Conservation (phyloP, 106 monocot species). For the Dendrobium officinale region DNA sequence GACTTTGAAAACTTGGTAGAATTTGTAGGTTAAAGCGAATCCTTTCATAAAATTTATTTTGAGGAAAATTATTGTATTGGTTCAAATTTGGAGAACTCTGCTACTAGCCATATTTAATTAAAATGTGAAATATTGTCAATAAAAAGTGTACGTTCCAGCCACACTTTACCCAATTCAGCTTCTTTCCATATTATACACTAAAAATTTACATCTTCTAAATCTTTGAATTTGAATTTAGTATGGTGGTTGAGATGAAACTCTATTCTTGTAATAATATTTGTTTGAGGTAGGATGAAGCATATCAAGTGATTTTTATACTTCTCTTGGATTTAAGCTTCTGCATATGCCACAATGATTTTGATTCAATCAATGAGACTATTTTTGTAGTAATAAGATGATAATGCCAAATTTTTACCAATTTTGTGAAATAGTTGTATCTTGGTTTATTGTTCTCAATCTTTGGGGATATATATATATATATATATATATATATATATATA, state of each 20-base stretch:
- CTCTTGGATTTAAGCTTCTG: neutral
- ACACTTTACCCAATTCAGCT: neutral
- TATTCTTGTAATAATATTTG: neutral
- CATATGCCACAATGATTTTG: neutral
- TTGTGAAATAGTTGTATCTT: neutral
- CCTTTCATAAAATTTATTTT: neutral
- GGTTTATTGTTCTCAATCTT: neutral
- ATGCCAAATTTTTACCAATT: too few relatives aligned
- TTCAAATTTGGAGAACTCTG: neutral
- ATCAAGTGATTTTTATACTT: neutral
- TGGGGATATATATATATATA: neutral
- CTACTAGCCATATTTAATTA: neutral
- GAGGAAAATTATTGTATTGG: neutral
- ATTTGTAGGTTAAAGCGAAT: neutral
- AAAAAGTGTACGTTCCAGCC: neutral
- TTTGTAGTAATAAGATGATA: neutral
- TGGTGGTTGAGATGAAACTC: neutral
- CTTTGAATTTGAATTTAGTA: neutral
- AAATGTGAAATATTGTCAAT: neutral
- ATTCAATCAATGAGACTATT: neutral
- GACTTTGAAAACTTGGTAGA: neutral
- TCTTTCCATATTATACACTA: neutral
- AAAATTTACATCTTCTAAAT: neutral
- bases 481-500: too few relatives aligned
- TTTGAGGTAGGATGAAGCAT: neutral